phyloP scores from a whole-genome alignment of 139 green algal genomes.

The Nannochloris sp. region DNA sequence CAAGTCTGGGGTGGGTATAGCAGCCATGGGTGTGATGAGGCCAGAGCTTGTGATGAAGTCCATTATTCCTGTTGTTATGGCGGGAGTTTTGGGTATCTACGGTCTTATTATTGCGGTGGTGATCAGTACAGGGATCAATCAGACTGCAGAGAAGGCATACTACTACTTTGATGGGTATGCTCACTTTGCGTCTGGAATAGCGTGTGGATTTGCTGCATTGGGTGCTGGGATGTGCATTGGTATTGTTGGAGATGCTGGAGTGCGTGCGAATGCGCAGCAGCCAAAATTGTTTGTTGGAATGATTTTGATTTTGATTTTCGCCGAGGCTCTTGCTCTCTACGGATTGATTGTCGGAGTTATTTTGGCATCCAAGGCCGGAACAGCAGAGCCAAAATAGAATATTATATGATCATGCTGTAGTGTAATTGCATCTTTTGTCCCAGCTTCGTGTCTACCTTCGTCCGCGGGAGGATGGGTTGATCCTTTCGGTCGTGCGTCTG shows the following conservation, averaged over 20 bases:
- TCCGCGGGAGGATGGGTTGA: not conserved
- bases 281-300: slow-evolving; percentile 99
- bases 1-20: slow-evolving; percentile 96
- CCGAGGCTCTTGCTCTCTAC: slow-evolving; percentile 96
- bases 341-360: slow-evolving; percentile 98
- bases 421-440: too few relatives aligned
- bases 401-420: not conserved
- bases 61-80: slow-evolving; percentile 98
- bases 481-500: not conserved
- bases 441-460: not conserved
- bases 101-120: slow-evolving; percentile 99
- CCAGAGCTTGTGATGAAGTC: slow-evolving; percentile 99
- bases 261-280: slow-evolving; percentile 98
- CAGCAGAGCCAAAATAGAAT: slow-evolving; percentile 27
- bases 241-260: slow-evolving; percentile 96
- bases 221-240: slow-evolving; percentile 98
- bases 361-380: slow-evolving; percentile 81
- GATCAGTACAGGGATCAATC: slow-evolving; percentile 89
- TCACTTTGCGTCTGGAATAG: slow-evolving; percentile 86
- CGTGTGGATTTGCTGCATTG: slow-evolving; percentile 90
- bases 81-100: slow-evolving; percentile 99
- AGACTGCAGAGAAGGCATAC: slow-evolving; percentile 72
- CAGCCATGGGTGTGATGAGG: slow-evolving; percentile 98
- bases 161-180: slow-evolving; percentile 97
- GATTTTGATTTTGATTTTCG: slow-evolving; percentile 99